Conservation (phyloP, 306 rosid species). For the Vicia faba region DNA sequence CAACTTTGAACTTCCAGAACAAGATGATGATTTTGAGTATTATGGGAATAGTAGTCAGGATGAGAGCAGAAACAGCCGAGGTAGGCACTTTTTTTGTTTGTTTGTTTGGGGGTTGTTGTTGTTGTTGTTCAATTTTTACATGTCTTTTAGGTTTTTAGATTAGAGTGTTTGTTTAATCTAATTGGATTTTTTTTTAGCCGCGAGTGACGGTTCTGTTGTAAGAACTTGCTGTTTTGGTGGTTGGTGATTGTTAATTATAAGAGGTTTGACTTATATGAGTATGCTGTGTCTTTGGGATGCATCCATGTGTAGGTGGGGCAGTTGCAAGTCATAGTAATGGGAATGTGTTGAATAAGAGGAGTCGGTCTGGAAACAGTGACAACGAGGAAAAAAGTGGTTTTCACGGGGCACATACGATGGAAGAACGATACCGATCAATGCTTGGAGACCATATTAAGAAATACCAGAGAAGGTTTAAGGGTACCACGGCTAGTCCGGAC, state of each 20-base stretch:
- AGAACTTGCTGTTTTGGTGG: constrained; percentile 18
- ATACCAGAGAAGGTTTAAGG: constrained; percentile 87
- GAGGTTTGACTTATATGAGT: constrained; percentile 28
- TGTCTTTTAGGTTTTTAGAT: not conserved
- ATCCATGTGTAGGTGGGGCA: constrained; percentile 58
- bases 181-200: constrained; percentile 32
- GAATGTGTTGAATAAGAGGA: constrained; percentile 59
- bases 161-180: constrained; percentile 13
- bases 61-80: constrained; percentile 96
- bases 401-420: constrained; percentile 57
- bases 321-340: constrained; percentile 61
- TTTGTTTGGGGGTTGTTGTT: not conserved
- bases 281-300: constrained; percentile 39
- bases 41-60: constrained; percentile 98
- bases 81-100: constrained; percentile 45
- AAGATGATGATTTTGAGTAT: constrained; percentile 87
- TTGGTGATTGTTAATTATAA: constrained; percentile 26
- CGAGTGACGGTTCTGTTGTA: constrained; percentile 20
- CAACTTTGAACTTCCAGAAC: constrained; percentile 90
- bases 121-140: not conserved
- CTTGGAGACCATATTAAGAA: constrained; percentile 92
- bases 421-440: constrained; percentile 88
- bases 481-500: constrained; percentile 60
- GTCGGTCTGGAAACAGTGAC: constrained; percentile 65
- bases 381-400: constrained; percentile 66